Conservation (phyloP, 2,329 filamentous ascomycete species). For the Microascus cirrosus region DNA sequence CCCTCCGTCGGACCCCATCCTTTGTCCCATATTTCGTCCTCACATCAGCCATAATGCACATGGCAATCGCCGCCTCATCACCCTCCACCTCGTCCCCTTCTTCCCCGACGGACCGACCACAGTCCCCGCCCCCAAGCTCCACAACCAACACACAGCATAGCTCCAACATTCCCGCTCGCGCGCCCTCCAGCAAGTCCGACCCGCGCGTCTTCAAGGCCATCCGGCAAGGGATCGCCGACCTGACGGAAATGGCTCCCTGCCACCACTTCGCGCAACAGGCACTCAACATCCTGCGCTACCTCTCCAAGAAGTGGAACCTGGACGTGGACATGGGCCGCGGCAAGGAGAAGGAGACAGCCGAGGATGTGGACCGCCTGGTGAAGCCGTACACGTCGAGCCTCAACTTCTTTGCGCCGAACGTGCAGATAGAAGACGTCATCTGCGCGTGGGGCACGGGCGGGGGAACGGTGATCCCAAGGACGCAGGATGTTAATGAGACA, state of each 20-base stretch:
- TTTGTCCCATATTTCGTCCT: slow-evolving; percentile 54
- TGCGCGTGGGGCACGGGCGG: slow-evolving; percentile 28
- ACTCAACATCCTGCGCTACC: slow-evolving; percentile 45
- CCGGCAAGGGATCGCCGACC: slow-evolving; percentile 41
- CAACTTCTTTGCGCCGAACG: slow-evolving; percentile 45
- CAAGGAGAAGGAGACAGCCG: slow-evolving; percentile 14
- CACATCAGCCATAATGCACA: slow-evolving; percentile 49
- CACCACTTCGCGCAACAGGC: slow-evolving; percentile 51
- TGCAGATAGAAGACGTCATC: slow-evolving; percentile 34
- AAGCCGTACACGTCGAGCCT: slow-evolving; percentile 38
- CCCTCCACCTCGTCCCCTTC: slow-evolving; percentile 8
- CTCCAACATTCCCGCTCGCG: neutral
- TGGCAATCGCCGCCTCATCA: slow-evolving; percentile 35
- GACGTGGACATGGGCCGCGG: slow-evolving; percentile 29
- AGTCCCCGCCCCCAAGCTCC: neutral
- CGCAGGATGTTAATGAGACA: neutral
- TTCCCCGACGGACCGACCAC: neutral
- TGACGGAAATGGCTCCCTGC: slow-evolving; percentile 50
- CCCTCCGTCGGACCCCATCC: slow-evolving; percentile 44
- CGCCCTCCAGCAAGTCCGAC: slow-evolving; percentile 6
- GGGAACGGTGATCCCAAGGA: slow-evolving; percentile 1
- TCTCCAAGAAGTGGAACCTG: slow-evolving; percentile 49
- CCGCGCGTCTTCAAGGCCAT: slow-evolving; percentile 30
- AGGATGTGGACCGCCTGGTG: slow-evolving; percentile 23
- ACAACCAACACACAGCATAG: neutral